phyloP scores from a whole-genome alignment of 371 early-diverging fungal species.

The Batkoa obscura region DNA sequence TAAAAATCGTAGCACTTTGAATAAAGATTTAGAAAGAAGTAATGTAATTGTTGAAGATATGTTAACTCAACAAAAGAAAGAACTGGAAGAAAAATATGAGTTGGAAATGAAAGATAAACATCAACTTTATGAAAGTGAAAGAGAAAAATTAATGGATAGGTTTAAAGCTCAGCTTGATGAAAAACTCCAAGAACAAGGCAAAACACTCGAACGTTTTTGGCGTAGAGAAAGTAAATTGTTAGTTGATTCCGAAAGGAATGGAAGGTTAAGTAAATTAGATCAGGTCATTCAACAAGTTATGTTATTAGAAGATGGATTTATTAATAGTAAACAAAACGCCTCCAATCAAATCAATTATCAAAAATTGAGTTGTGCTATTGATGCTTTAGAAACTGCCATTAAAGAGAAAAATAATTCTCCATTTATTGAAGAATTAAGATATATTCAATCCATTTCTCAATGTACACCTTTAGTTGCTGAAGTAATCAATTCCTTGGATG shows the following conservation, averaged over 20 bases:
- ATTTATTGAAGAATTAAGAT: conserved; percentile 46
- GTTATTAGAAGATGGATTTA: conserved; percentile 38
- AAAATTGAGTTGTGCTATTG: conserved; percentile 26
- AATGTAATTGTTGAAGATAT: not conserved
- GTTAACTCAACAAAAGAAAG: not conserved
- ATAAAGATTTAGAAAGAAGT: not conserved
- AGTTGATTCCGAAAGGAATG: conserved; percentile 79
- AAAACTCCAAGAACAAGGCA: conserved; percentile 24
- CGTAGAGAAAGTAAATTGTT: conserved; percentile 45
- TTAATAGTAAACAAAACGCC: conserved; percentile 37
- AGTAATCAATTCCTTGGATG: conserved; percentile 40
- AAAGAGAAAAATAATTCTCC: conserved; percentile 19
- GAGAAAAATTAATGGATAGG: conserved; percentile 61
- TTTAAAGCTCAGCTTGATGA: conserved; percentile 32
- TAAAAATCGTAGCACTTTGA: not conserved
- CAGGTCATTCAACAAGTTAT: conserved; percentile 51
- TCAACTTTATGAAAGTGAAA: conserved; percentile 4
- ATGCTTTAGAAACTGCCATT: conserved; percentile 25
- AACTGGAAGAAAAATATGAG: not conserved
- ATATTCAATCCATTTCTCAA: conserved; percentile 25
- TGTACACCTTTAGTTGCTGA: conserved; percentile 40
- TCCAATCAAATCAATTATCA: conserved; percentile 22
- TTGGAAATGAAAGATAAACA: not conserved
- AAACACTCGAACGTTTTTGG: conserved; percentile 31
- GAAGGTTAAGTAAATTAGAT: conserved; percentile 72